Evolutionary conservation across 2,329 filamentous ascomycete genomes (phyloP).

Genomic region (Colletotrichum scovillei): DNA sequence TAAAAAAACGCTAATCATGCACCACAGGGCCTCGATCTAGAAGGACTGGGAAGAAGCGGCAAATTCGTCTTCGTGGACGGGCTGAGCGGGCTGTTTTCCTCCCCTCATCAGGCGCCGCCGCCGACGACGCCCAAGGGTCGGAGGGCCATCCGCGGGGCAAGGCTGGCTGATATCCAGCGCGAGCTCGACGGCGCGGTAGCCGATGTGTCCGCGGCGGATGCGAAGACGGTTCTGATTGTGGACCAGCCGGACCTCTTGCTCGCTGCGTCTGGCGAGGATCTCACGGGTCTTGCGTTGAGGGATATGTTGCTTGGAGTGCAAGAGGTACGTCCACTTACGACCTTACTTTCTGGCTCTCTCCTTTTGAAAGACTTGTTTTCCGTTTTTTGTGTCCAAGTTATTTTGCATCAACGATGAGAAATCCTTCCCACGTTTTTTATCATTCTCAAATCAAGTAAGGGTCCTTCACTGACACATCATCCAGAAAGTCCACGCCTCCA

Average conservation of each 20-base stretch:
- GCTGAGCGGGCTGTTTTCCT: conserved; percentile 67
- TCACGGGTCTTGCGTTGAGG: conserved; percentile 59
- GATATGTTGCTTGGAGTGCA: conserved; percentile 69
- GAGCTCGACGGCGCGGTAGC: conserved; percentile 54
- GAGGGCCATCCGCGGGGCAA: conserved; percentile 44
- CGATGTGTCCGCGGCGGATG: conserved; percentile 50
- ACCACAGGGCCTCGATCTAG: conserved; percentile 75
- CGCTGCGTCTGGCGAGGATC: conserved; percentile 63
- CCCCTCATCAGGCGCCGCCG: not conserved
- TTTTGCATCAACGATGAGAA: no score
- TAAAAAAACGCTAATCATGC: not conserved
- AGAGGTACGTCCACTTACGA: conserved; percentile 61
- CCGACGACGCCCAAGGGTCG: conserved; percentile 22
- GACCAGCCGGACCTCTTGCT: conserved; percentile 75
- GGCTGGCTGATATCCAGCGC: conserved; percentile 49
- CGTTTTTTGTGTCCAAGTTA: no score
- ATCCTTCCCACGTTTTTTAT: no score
- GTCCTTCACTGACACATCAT: conserved; percentile 9
- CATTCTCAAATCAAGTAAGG: not conserved
- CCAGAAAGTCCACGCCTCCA: conserved; percentile 71
- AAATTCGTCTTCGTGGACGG: conserved; percentile 83
- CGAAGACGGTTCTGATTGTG: conserved; percentile 69
- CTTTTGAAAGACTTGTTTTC: not conserved
- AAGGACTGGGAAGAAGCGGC: conserved; percentile 65
- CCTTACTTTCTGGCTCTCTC: no score